phyloP scores from a whole-genome alignment of 345 rosid species.

The Balakata baccata region DNA sequence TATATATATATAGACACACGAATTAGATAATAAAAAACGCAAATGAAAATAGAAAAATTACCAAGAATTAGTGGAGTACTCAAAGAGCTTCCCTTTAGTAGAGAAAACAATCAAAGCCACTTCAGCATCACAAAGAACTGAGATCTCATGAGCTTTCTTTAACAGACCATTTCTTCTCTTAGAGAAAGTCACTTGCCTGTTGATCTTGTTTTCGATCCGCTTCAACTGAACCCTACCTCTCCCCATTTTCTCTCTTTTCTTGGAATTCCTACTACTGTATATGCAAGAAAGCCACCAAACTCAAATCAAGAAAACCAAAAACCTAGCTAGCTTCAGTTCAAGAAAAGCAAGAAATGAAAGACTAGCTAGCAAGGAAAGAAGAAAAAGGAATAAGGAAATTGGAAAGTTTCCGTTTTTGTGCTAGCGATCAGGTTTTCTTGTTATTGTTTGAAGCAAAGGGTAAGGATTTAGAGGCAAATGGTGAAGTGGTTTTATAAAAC shows the following conservation, averaged over 20 bases:
- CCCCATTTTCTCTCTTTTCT: slow-evolving; percentile 44
- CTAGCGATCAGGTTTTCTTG: slow-evolving; percentile 7
- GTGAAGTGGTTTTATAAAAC: no score
- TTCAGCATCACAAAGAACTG: slow-evolving; percentile 77
- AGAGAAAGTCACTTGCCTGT: slow-evolving; percentile 85
- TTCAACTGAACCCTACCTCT: slow-evolving; percentile 85
- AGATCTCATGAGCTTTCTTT: slow-evolving; percentile 90
- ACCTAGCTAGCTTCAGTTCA: neutral
- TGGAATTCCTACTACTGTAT: neutral
- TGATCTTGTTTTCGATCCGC: slow-evolving; percentile 93
- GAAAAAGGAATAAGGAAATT: slow-evolving; percentile 7
- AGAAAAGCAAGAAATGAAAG: neutral
- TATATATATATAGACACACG: neutral
- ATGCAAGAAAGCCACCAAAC: neutral
- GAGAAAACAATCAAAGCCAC: slow-evolving; percentile 82
- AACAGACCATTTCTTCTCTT: slow-evolving; percentile 73
- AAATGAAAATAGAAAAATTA: slow-evolving; percentile 6
- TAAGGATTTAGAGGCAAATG: neutral
- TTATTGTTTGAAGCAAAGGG: slow-evolving; percentile 16
- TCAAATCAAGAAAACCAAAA: neutral
- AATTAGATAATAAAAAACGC: slow-evolving; percentile 12
- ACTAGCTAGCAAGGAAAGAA: slow-evolving; percentile 2
- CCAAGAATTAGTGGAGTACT: slow-evolving; percentile 73
- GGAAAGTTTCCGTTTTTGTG: slow-evolving; percentile 38
- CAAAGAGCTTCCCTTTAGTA: slow-evolving; percentile 75